Evolutionary conservation across 495 filamentous ascomycete genomes (phyloP), one percentile per base, ranked within the genome.

Genomic region (Daldinia grandis): DNA sequence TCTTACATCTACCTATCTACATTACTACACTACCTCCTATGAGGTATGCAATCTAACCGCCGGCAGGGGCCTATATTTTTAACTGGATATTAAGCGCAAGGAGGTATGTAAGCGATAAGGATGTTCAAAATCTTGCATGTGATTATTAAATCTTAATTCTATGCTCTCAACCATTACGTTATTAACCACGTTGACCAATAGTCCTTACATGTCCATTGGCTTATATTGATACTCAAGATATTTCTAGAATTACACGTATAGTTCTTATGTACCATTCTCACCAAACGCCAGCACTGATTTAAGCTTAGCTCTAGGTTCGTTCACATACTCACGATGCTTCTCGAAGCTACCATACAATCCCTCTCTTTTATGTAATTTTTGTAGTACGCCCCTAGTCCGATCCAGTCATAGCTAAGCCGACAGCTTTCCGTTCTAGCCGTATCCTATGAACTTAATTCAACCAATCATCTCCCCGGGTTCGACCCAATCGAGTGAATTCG

Each of bases 271-370:
- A 44, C 17, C 7, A 44, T 58, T 58, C 25, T 54, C 31, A 65
- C 7, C 38, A 7, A 6, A 24, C 24, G 35, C 49, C 50, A 28
- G 8, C 2, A 3, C 38, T 24, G 0, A 28, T 62, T 51, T 47
- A 28, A 30, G 17, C 33, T 47, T 50, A 38, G 51, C 25, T 12
- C 53, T 17, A n/a, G 66, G 55, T 62, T 53, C 42, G 15, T 68
- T 58, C 5, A 9, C 35, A 59, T 15, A 12, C 27, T 63, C 44
- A n/a, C 24, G 44, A 47, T 15, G 27, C 10, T 70, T 70, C 61
- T 70, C 61, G 62, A 70, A 70, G 17, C 17, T 64, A 57, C 65
- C 33, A 35, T 35, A 3, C 6, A 35, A 19, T 24, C 15, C 5
- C 37, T n/a, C 5, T 40, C 15, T 17, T 17, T 40, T 17, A 40